These are phyloP conservation scores for Pholiota microspora DNA, from an alignment of 768 basidiomycete species.

Conservation along the genomic window DNA sequence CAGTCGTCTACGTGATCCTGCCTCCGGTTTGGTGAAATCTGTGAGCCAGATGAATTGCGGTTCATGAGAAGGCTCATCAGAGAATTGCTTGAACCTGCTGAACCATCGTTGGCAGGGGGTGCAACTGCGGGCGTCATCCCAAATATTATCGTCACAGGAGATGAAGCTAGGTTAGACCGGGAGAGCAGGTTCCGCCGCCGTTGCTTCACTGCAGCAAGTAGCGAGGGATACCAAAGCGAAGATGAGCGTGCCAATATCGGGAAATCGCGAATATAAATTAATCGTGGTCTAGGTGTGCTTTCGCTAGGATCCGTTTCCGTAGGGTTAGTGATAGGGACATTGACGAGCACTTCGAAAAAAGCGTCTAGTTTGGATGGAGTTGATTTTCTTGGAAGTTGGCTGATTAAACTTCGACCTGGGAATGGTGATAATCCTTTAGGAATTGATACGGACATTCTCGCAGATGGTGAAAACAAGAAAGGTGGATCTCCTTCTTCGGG, in stretches of 20 bases:
- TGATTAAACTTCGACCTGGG: slow-evolving; percentile 37
- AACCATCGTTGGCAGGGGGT: slow-evolving; percentile 33
- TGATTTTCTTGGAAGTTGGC: slow-evolving; percentile 40
- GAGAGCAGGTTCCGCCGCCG: slow-evolving; percentile 53
- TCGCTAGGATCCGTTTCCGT: slow-evolving; percentile 4
- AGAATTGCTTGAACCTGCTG: slow-evolving; percentile 25
- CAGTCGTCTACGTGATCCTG: slow-evolving; percentile 41
- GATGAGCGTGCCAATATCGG: slow-evolving; percentile 71
- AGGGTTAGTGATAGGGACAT: slow-evolving; percentile 39
- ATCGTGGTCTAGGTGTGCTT: slow-evolving; percentile 46
- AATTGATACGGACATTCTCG: slow-evolving; percentile 39
- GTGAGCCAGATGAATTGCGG: slow-evolving; percentile 32
- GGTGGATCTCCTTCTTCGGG: slow-evolving; percentile 43
- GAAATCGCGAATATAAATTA: slow-evolving; percentile 85
- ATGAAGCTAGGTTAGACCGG: slow-evolving; percentile 54
- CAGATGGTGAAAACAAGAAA: slow-evolving; percentile 28
- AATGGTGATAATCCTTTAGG: slow-evolving; percentile 36
- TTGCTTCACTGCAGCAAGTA: slow-evolving; percentile 75
- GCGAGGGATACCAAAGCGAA: slow-evolving; percentile 75
- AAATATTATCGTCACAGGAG: slow-evolving; percentile 82
- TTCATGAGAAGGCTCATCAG: slow-evolving; percentile 46
- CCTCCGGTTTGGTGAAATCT: slow-evolving; percentile 30
- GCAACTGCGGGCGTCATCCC: slow-evolving; percentile 82
- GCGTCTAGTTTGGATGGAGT: slow-evolving; percentile 57
- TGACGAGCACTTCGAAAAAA: slow-evolving; percentile 79